Evolutionary conservation across 768 basidiomycete species (phyloP).

Genomic region (Tylopilus plumbeoviolaceoides): DNA sequence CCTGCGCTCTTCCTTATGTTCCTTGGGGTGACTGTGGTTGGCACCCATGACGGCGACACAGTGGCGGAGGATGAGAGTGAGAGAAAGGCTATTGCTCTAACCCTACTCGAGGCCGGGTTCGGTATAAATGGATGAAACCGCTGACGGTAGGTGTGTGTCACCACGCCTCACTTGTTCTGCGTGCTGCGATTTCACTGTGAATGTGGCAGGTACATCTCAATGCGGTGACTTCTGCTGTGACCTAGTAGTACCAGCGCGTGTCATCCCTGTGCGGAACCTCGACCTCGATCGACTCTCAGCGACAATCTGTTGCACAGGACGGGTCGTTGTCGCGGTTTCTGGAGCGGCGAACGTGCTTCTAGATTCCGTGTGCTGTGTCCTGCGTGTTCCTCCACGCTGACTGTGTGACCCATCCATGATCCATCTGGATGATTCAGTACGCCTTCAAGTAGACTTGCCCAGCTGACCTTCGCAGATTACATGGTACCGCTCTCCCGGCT

Average conservation of each 20-base stretch:
- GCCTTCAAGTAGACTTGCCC: not conserved
- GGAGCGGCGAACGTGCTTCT: conserved; percentile 2
- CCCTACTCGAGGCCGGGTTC: conserved; percentile 12
- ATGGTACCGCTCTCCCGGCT: not conserved
- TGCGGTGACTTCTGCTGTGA: conserved; percentile 23
- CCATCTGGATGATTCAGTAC: not conserved
- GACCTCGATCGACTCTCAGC: conserved; percentile 4
- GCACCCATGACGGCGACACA: conserved; percentile 22
- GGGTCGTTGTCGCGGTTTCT: not conserved
- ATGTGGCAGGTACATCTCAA: conserved; percentile 6
- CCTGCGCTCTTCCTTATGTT: conserved; percentile 20
- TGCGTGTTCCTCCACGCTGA: not conserved
- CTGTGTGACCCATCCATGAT: not conserved
- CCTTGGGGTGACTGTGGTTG: conserved; percentile 25
- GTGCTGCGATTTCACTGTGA: conserved; percentile 20
- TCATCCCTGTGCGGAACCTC: conserved; percentile 8
- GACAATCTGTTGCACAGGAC: conserved; percentile 9
- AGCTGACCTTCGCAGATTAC: not conserved
- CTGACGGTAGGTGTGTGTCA: conserved; percentile 16
- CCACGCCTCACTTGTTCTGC: conserved; percentile 29
- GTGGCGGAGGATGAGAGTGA: not conserved
- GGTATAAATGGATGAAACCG: conserved; percentile 20
- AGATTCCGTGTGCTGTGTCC: conserved; percentile 14
- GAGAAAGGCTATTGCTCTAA: conserved; percentile 2
- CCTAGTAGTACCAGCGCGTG: conserved; percentile 11